Evolutionary conservation across 2,329 filamentous ascomycete species (phyloP).

Genomic region (Aspergillus persii): DNA sequence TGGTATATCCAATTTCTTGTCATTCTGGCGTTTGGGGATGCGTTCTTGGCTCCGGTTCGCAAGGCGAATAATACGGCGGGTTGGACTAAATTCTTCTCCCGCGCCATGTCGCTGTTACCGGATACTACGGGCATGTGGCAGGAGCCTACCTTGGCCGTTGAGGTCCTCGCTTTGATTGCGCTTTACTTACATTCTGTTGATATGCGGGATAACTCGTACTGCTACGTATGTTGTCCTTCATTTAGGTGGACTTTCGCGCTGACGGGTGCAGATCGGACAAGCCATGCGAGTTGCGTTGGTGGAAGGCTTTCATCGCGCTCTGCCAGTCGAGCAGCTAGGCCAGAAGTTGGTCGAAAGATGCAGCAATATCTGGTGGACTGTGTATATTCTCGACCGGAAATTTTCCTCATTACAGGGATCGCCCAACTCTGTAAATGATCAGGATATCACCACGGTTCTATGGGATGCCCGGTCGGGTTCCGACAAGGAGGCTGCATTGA

Average conservation of each 20-base stretch:
- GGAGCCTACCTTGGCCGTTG: conserved; percentile 44
- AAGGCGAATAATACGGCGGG: conserved; percentile 41
- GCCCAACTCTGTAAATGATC: conserved; percentile 50
- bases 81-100: conserved; percentile 42
- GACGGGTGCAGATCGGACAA: conserved; percentile 49
- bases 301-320: conserved; percentile 54
- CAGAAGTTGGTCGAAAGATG: conserved; percentile 48
- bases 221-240: conserved; percentile 39
- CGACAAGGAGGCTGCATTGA: conserved; percentile 35
- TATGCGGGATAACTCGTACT: conserved; percentile 49
- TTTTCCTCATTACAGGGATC: conserved; percentile 56
- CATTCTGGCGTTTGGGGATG: conserved; percentile 53
- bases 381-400: conserved; percentile 54
- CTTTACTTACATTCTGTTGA: conserved; percentile 53
- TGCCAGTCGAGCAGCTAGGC: conserved; percentile 48
- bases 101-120: conserved; percentile 43
- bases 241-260: neutral
- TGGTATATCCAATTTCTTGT: conserved; percentile 54
- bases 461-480: conserved; percentile 39
- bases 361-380: conserved; percentile 56
- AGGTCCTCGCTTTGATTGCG: conserved; percentile 51
- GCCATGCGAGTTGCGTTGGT: conserved; percentile 53
- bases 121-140: conserved; percentile 40
- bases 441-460: conserved; percentile 47
- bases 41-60: conserved; percentile 43